These are phyloP conservation scores for Penicillium expansum DNA, from an alignment of 2,329 filamentous ascomycete species.

Conservation along the genomic window DNA sequence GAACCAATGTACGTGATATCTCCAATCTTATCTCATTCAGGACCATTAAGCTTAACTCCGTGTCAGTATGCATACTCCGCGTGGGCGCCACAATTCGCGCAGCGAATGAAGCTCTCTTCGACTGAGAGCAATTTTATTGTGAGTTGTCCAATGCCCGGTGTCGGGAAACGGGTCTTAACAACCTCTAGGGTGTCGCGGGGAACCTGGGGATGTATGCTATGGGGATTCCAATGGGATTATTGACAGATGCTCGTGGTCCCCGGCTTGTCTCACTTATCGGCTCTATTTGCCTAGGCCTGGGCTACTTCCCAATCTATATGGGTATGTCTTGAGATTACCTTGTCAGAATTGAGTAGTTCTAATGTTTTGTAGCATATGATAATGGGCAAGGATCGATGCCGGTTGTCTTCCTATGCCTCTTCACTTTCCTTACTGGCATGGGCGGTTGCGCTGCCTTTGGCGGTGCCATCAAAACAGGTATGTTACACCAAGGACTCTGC, in stretches of 20 bases:
- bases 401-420: conserved; percentile 67
- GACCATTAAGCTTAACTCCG: conserved; percentile 19
- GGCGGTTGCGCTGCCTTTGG: conserved; percentile 91
- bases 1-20: conserved; percentile 69
- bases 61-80: conserved; percentile 92
- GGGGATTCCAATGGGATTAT: conserved; percentile 83
- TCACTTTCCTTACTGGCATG: conserved; percentile 79
- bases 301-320: conserved; percentile 80
- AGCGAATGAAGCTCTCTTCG: conserved; percentile 80
- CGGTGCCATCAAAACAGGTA: conserved; percentile 74
- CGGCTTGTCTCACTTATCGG: conserved; percentile 75
- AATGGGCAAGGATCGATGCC: conserved; percentile 59
- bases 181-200: conserved; percentile 50
- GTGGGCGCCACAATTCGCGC: conserved; percentile 94
- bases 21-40: background rate
- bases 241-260: conserved; percentile 80
- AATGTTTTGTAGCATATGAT: conserved; percentile 61
- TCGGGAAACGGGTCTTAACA: conserved; percentile 28
- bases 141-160: conserved; percentile 32
- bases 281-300: conserved; percentile 66
- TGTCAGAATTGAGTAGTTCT: background rate
- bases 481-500: conserved; percentile 10
- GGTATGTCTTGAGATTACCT: conserved; percentile 34
- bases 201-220: conserved; percentile 86
- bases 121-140: conserved; percentile 91